Conservation (phyloP, 768 basidiomycete species). For the Termitomyces sp. region DNA sequence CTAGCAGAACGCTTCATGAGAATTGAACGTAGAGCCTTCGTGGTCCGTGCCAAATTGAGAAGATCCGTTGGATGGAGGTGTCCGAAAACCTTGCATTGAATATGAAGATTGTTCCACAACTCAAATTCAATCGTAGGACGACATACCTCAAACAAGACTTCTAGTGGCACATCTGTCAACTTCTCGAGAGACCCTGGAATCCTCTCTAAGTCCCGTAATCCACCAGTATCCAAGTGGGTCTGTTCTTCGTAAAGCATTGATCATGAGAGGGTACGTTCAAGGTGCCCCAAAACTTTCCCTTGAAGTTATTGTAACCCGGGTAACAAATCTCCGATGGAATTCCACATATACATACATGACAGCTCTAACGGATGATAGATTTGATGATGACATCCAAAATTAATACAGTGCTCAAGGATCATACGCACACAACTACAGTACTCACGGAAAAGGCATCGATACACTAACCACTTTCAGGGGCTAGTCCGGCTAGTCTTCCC, state of each 20-base stretch:
- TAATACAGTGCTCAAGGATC: not conserved
- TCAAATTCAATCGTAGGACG: not conserved
- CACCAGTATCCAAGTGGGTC: not conserved
- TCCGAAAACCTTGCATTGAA: conserved; percentile 33
- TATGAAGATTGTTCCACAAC: not conserved
- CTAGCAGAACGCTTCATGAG: conserved; percentile 31
- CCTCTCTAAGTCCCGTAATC: not conserved
- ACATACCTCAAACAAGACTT: conserved; percentile 29
- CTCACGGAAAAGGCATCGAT: not conserved
- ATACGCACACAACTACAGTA: not conserved
- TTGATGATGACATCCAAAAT: not conserved
- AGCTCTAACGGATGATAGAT: not conserved
- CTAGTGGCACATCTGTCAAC: conserved; percentile 16
- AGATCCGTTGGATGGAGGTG: conserved; percentile 43
- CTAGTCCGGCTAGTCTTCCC: conserved; percentile 45
- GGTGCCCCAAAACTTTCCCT: not conserved
- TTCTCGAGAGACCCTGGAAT: conserved; percentile 2
- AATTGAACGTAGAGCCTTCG: conserved; percentile 34
- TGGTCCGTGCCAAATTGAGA: conserved; percentile 40
- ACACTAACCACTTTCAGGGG: not conserved
- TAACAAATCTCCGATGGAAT: not conserved
- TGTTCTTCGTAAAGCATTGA: conserved; percentile 1
- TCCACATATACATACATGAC: not conserved
- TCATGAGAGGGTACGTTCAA: not conserved
- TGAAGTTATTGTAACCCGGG: not conserved